These are phyloP conservation scores for Populus euphratica DNA, from an alignment of 345 rosid genomes.

Conservation along the genomic window DNA sequence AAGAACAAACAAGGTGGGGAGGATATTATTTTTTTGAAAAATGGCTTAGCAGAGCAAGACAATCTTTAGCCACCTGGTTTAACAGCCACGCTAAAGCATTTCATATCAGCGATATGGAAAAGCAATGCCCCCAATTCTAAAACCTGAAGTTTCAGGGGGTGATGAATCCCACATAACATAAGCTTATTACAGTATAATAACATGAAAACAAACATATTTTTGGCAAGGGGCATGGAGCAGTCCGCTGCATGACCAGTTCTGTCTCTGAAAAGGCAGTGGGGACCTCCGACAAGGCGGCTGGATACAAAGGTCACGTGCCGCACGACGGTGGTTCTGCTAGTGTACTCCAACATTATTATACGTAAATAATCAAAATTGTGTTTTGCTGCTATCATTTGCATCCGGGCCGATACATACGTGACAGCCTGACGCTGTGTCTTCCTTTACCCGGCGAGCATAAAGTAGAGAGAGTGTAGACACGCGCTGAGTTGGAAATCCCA, in stretches of 20 bases:
- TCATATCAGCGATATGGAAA: conserved; percentile 9
- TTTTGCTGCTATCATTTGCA: background rate
- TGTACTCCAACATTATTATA: background rate
- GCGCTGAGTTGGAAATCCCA: conserved; percentile 25
- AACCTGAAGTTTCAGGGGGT: background rate
- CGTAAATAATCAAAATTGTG: background rate
- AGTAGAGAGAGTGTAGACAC: conserved; percentile 25
- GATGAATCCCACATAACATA: background rate
- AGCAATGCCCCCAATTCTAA: background rate
- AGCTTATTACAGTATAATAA: background rate
- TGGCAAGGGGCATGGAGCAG: background rate
- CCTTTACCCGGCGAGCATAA: conserved; percentile 11
- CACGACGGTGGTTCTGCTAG: background rate
- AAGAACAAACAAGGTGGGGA: background rate
- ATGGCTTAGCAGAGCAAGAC: background rate
- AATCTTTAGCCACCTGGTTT: conserved; percentile 17
- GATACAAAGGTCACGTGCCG: conserved; percentile 7
- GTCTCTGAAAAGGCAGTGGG: conserved; percentile 1
- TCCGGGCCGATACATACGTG: background rate
- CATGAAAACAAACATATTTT: background rate
- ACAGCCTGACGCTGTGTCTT: background rate
- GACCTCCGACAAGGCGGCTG: conserved; percentile 11
- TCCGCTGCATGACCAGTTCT: background rate
- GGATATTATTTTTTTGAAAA: background rate
- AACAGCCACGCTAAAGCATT: conserved; percentile 20